Base-by-base conservation (phyloP, 116 monocot genomes). In the Dioscorea cayenensis region DNA sequence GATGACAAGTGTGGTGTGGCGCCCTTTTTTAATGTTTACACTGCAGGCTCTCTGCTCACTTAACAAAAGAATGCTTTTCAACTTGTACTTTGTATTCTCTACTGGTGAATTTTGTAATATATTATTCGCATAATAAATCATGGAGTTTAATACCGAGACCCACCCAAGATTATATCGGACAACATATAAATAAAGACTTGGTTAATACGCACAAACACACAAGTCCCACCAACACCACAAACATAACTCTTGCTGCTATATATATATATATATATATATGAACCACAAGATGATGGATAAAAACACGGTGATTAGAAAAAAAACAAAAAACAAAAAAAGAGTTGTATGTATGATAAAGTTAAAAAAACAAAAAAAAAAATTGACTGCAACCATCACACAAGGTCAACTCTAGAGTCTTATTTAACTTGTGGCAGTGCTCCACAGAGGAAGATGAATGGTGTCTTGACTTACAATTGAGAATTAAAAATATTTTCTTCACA, bases 141-240 rank as follows among this genome's bases (percentile, higher is more conserved):
- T 9, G 38, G 38, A 38, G 38, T 25, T 38, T 38, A 38, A 38
- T 9, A 38, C 7, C 38, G 9, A 38, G 9, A 38, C 0, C 0
- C 38, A 38, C 9, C 2, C 5, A 38, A 38, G 38, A 1, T 38
- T 38, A 6, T 9, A 38, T 38, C 2, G 38, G 9, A 38, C 38
- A 38, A 38, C 9, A 38, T 38, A 38, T 38, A 38, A 6, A 38
- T 38, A 5, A 38, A 38, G 38, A 38, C 1, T 9, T 9, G 38
- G 38, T 25, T 25, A 25, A 25, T 38, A 38, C 38, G n/a, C n/a
- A n/a, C n/a, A n/a, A n/a, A 38, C 38, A 38, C 38, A 38, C 38
- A 38, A 89, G 71, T 36, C 79, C 85, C 8, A 80, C 75, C 25
- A 85, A 13, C 20, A 66, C 71, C 58, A 85, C 75, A 61, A 85